Evolutionary conservation across 2,329 filamentous ascomycete genomes (phyloP), one percentile per base, ranked within the genome.

Genomic region (Amauroascus verrucosus): DNA sequence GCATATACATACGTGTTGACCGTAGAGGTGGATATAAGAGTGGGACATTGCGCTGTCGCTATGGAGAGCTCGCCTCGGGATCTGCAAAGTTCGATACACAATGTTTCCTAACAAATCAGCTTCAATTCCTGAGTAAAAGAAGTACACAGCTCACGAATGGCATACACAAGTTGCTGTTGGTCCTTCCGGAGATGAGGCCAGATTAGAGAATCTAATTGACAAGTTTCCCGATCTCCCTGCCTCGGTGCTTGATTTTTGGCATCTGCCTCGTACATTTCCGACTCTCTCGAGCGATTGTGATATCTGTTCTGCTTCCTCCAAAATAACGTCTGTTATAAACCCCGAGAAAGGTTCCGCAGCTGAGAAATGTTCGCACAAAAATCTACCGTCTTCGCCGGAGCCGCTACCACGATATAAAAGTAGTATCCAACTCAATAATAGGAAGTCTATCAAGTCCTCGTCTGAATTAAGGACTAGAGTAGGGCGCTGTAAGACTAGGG

Each of bases 371-470:
- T 30, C 48, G 28, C 52, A 54, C 14, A 52, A 41, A 33, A 57
- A 54, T 20, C 50, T 28, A 24, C 48, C 56, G 16, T 51, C 45
- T 20, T 58, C 56, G n/a, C 44, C 53, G 38, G 44, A 44, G n/a
- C 54, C 49, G 32, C 38, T 54, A 16, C 52, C 56, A 11, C 56
- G 56, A 41, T 53, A 56, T 20, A 56, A 20, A 30, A 58, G 30
- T 1, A 58, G 45, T 44, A 47, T 32, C 56, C 56, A 58, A 37
- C 51, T 53, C 11, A 54, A n/a, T 22, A 58, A 38, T 9, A 58
- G 6, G 3, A 50, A 16, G 22, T 57, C 55, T 32, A 47, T 9
- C 38, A 54, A 41, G 37, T 57, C 37, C n/a, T 48, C 52, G 18
- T 43, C 5, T 4, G 26, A 38, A 9, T 38, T 40, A 8, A 14